These are phyloP conservation scores for Cladosporium sp. DNA, from an alignment of 2,329 filamentous ascomycete species.

Conservation along the genomic window DNA sequence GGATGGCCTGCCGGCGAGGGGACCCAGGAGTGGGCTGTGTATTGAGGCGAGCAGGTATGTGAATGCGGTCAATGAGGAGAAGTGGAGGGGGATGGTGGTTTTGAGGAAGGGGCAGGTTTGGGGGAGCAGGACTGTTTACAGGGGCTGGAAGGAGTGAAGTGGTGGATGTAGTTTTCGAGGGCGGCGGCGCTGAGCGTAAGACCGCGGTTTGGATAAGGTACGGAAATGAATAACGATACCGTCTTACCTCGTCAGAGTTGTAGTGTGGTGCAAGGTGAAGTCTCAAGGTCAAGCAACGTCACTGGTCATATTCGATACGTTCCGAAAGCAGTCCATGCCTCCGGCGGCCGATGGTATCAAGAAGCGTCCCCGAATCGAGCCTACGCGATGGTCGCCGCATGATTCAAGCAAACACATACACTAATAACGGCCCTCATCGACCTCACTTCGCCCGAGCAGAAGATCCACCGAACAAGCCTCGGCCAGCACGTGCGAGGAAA, in stretches of 20 bases:
- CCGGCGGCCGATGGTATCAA: no score
- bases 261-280: neutral
- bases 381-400: no score
- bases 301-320: no score
- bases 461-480: no score
- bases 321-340: no score
- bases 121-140: constrained; percentile 75
- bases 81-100: constrained; percentile 72
- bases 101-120: constrained; percentile 81
- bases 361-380: no score
- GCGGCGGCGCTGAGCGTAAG: no score
- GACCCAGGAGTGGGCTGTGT: constrained; percentile 71
- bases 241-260: neutral
- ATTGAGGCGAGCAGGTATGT: constrained; percentile 89
- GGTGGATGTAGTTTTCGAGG: neutral
- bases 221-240: neutral
- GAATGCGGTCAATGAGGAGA: constrained; percentile 75
- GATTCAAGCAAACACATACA: no score
- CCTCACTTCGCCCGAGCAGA: no score
- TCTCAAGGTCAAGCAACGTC: neutral
- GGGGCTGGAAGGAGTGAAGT: constrained; percentile 63
- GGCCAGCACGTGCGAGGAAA: no score
- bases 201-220: neutral
- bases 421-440: no score
- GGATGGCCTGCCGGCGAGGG: constrained; percentile 55